Evolutionary conservation across 1,139 yeast genomes (phyloP).

Genomic region (Candida smagusa): DNA sequence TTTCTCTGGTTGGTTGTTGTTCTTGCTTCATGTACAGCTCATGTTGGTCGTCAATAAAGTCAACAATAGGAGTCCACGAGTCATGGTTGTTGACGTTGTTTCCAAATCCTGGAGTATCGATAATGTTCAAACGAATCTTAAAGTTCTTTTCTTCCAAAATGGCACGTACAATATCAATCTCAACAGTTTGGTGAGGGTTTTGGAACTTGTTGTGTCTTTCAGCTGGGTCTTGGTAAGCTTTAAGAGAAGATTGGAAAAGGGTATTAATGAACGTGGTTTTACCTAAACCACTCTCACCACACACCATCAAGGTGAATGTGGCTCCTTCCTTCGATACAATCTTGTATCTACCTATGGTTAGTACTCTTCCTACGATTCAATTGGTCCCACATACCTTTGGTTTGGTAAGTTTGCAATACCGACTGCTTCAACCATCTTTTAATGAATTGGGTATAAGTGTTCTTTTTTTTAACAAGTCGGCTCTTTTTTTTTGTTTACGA

Average conservation of each 20-base stretch:
- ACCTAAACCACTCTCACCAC: slow-evolving; percentile 94
- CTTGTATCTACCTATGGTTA: slow-evolving; percentile 55
- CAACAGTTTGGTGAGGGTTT: slow-evolving; percentile 76
- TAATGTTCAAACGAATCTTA: slow-evolving; percentile 76
- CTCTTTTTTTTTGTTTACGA: slow-evolving; percentile 4
- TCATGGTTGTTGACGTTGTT: slow-evolving; percentile 91
- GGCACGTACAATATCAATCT: slow-evolving; percentile 86
- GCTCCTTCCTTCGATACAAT: slow-evolving; percentile 88
- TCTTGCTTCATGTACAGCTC: slow-evolving; percentile 94
- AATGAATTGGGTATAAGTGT: slow-evolving; percentile 2
- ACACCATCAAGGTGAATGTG: slow-evolving; percentile 87
- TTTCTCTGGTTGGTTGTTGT: slow-evolving; percentile 79
- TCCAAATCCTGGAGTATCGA: slow-evolving; percentile 98
- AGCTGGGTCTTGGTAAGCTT: slow-evolving; percentile 60
- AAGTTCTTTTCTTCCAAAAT: slow-evolving; percentile 91
- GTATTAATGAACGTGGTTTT: slow-evolving; percentile 94
- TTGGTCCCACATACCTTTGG: slow-evolving; percentile 60
- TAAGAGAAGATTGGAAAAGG: slow-evolving; percentile 71
- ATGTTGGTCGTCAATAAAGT: slow-evolving; percentile 95
- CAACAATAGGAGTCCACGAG: slow-evolving; percentile 91
- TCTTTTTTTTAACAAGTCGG: slow-evolving; percentile 1
- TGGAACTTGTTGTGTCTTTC: slow-evolving; percentile 67
- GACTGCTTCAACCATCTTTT: slow-evolving; percentile 43
- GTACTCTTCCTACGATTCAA: slow-evolving; percentile 7
- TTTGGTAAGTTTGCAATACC: slow-evolving; percentile 92